These are phyloP conservation scores for Alternaria burnsii DNA, from an alignment of 2,329 filamentous ascomycete genomes.

Conservation along the genomic window DNA sequence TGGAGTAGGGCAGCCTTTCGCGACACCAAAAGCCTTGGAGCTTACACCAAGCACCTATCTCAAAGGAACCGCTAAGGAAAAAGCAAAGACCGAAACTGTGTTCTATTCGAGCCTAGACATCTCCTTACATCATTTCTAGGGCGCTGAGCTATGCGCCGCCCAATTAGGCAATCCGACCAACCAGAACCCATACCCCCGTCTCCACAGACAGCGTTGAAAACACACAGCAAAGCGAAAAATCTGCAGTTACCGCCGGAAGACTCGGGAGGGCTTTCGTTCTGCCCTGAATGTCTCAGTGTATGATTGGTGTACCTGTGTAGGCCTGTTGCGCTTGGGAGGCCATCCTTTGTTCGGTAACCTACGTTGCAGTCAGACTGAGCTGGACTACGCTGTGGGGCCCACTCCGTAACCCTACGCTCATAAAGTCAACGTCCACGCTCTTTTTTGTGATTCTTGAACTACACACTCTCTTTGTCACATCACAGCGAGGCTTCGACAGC, in stretches of 20 bases:
- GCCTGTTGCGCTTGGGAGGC: not conserved
- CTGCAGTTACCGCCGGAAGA: constrained; percentile 10
- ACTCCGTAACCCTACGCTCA: not conserved
- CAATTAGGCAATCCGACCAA: constrained; percentile 14
- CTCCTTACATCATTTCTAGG: constrained; percentile 2
- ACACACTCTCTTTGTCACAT: constrained; percentile 10
- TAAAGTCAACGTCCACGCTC: constrained; percentile 4
- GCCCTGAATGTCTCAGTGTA: constrained; percentile 15
- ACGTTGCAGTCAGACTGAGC: constrained; percentile 1
- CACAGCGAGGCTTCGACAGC: constrained; percentile 15
- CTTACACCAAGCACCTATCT: constrained; percentile 1
- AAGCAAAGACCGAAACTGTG: constrained; percentile 2
- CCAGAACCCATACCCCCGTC: constrained; percentile 1
- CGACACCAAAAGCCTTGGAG: constrained; percentile 1
- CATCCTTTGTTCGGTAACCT: constrained; percentile 3
- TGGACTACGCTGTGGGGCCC: not conserved
- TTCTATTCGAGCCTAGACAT: constrained; percentile 4
- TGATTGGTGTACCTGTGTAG: constrained; percentile 1
- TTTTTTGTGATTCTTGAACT: not conserved
- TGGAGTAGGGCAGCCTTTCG: not conserved
- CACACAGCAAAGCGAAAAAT: constrained; percentile 9
- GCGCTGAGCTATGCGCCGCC: constrained; percentile 8
- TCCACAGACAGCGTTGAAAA: constrained; percentile 3
- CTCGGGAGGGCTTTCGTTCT: constrained; percentile 1
- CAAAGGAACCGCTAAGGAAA: not conserved